Percentiles rank a stretch among this genome's conserved stretches.
phyloP scores from a whole-genome alignment of 164 flowering plant species.

The Macadamia tetraphylla region DNA sequence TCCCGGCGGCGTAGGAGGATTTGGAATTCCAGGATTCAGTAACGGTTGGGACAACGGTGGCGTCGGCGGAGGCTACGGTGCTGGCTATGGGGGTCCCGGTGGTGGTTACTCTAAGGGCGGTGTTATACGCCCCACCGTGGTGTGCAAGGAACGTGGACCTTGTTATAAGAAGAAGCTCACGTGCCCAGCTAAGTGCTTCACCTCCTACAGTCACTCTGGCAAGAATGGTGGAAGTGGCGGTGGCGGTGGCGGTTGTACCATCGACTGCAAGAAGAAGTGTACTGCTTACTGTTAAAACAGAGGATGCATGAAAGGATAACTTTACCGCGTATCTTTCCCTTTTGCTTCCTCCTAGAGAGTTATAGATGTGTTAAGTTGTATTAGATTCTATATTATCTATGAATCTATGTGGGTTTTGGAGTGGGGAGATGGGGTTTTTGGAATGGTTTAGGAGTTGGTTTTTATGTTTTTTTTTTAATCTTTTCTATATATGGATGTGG shows the following conservation, averaged over 20 bases:
- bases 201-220: constrained; percentile 67
- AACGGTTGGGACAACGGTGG: constrained; percentile 30
- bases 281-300: constrained; percentile 60
- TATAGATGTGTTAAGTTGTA: too few species aligned
- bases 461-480: too few species aligned
- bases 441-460: too few species aligned
- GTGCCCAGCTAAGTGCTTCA: constrained; percentile 87
- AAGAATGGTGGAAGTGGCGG: constrained; percentile 82
- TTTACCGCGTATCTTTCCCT: too few species aligned
- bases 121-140: constrained; percentile 44
- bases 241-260: constrained; percentile 95
- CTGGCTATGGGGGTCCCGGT: constrained; percentile 57
- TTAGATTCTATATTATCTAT: too few species aligned
- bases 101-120: constrained; percentile 67
- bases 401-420: too few species aligned
- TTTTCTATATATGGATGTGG: too few species aligned
- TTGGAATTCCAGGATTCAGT: constrained; percentile 5
- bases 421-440: too few species aligned
- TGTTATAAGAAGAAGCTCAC: constrained; percentile 69
- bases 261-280: constrained; percentile 87
- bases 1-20: constrained; percentile 31
- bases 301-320: too few species aligned
- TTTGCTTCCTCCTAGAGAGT: too few species aligned
- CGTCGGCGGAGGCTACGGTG: constrained; percentile 69
- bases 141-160: constrained; percentile 71